Conservation (phyloP, 179 eudicot genomes). For the Beta corolliflora region DNA sequence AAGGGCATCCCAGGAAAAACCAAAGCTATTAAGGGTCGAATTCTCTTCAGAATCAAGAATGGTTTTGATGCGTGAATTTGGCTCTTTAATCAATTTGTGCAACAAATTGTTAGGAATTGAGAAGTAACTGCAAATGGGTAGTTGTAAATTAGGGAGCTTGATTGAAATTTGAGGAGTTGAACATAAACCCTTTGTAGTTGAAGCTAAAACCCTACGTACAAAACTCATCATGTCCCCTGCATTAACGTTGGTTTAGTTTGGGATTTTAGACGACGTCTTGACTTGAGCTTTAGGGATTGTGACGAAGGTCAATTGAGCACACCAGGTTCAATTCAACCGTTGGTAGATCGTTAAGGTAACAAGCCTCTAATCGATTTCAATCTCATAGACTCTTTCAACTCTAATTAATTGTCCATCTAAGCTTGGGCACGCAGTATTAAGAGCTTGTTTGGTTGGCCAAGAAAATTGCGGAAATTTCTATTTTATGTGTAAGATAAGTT, state of each 20-base stretch:
- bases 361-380: no score
- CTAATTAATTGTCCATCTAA: no score
- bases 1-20: constrained; percentile 28
- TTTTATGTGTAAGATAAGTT: no score
- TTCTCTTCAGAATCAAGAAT: constrained; percentile 40
- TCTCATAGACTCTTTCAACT: no score
- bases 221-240: constrained; percentile 25
- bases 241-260: background rate
- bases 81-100: constrained; percentile 38
- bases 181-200: constrained; percentile 22
- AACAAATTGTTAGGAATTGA: constrained; percentile 28
- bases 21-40: constrained; percentile 23
- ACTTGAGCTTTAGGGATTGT: no score
- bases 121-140: constrained; percentile 23
- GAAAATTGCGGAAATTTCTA: no score
- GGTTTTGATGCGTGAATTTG: constrained; percentile 32
- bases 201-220: constrained; percentile 28
- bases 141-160: constrained; percentile 2
- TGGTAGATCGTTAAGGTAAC: no score
- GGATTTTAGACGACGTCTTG: no score
- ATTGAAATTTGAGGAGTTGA: constrained; percentile 10
- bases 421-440: no score
- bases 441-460: no score
- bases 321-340: no score
- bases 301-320: no score